Evolutionary conservation across 257 asterid species (phyloP), one percentile per base, ranked within the genome.

Genomic region (Nemophila menziesii): DNA sequence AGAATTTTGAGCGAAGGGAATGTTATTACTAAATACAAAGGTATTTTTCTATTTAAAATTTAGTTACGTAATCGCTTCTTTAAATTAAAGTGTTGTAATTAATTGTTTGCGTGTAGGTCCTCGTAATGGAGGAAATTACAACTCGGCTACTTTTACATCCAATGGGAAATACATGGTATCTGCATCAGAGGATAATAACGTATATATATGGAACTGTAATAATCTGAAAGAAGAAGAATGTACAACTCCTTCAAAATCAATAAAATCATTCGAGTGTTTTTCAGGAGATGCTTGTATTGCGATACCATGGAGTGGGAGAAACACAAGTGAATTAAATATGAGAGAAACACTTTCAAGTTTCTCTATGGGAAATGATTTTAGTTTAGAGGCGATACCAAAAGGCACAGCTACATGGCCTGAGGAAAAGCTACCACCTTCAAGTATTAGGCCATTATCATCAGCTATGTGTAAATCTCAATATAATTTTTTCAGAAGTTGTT

Each of bases 331-430:
- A 11, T 26, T 58, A 20, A 38, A 71, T 61, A 84, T 78, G 6
- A 75, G 71, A 55, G 65, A 77, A 20, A 2, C 36, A 29, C 64
- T 81, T 3, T 54, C 74, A 16, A 68, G 67, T 52, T 75, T 75
- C 61, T 77, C 92, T 4, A 50, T 71, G 54, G 68, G 68, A 50
- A 77, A 70, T 20, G 85, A 81, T 33, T 65, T 72, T 37, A 74
- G 64, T 54, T 29, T 76, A 2, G 94, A 74, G 60, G 58, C 86
- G 41, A 63, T 54, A 51, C 69, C 86, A 8, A 73, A 67, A 49
- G 89, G 81, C 44, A 74, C 99, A 0, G 99, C 92, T 11, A 92
- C 99, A 23, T 92, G 99, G 99, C 99, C 99, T 0, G 99, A 92
- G 64, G 99, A 92, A 60, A 92, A 86, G 74, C 99, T 82, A 43